Percentiles rank a stretch among this genome's conserved stretches.
Conservation (phyloP, 768 basidiomycete species). For the Chlorophyllum brunneum region DNA sequence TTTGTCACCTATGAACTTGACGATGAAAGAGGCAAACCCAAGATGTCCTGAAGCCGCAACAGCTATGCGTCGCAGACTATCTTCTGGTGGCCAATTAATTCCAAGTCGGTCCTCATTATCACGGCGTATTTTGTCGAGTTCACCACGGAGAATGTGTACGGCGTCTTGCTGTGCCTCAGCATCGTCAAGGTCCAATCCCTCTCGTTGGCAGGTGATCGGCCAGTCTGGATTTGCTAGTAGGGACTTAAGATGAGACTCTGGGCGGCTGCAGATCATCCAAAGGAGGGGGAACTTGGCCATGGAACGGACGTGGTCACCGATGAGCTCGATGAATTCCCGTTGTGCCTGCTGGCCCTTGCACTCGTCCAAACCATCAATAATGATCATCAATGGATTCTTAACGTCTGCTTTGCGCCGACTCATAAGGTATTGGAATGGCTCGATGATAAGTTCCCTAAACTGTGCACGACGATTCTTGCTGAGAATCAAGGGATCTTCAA, state of each 20-base stretch:
- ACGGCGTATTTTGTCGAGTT: background rate
- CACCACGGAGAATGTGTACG: background rate
- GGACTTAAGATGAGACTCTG: background rate
- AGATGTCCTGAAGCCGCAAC: background rate
- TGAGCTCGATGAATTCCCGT: background rate
- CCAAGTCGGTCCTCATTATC: background rate
- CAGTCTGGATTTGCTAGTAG: background rate
- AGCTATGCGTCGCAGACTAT: background rate
- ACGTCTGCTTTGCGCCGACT: background rate
- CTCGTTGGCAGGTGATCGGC: background rate
- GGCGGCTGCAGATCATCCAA: background rate
- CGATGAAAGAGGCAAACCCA: background rate
- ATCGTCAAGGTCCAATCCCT: background rate
- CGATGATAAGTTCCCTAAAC: background rate
- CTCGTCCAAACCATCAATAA: background rate
- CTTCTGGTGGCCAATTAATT: background rate
- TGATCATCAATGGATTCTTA: background rate
- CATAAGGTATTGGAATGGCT: background rate
- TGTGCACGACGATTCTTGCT: background rate
- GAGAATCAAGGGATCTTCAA: background rate
- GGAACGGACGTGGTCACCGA: background rate
- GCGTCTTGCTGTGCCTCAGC: background rate
- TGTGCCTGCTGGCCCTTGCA: background rate
- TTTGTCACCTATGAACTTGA: background rate
- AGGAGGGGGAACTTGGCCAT: background rate